Percentiles rank a stretch among this genome's conserved stretches.
These are phyloP conservation scores for Hypoxylon sp. DNA, from an alignment of 2,329 filamentous ascomycete genomes.

Conservation along the genomic window DNA sequence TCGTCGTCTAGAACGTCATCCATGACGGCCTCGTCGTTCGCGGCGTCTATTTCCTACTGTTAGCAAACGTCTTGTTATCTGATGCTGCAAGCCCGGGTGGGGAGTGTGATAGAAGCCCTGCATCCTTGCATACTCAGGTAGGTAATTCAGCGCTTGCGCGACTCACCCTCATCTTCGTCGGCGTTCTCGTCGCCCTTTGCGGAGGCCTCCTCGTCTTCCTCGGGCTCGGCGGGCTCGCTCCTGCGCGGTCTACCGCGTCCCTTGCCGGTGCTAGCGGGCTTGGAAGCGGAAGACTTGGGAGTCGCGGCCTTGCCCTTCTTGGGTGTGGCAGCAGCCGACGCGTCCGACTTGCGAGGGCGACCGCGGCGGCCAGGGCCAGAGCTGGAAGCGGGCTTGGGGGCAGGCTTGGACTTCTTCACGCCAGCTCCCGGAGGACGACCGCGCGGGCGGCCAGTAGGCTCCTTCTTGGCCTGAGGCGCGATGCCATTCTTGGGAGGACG, in stretches of 20 bases:
- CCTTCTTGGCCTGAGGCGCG: constrained; percentile 44
- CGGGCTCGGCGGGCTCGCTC: constrained; percentile 38
- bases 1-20: constrained; percentile 36
- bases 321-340: constrained; percentile 34
- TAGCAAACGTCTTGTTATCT: constrained; percentile 1
- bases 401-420: constrained; percentile 40
- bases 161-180: constrained; percentile 37
- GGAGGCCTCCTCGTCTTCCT: constrained; percentile 41
- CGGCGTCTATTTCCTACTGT: constrained; percentile 6
- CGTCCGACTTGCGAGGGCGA: constrained; percentile 46
- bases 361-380: constrained; percentile 41
- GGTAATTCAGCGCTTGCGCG: background rate
- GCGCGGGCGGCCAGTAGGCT: constrained; percentile 55
- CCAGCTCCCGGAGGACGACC: constrained; percentile 56
- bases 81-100: background rate
- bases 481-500: constrained; percentile 52
- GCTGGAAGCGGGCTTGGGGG: constrained; percentile 22
- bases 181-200: constrained; percentile 33
- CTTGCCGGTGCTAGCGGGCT: constrained; percentile 37
- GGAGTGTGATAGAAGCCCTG: background rate
- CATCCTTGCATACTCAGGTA: background rate
- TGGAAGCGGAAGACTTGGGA: constrained; percentile 38
- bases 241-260: constrained; percentile 38
- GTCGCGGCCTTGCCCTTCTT: constrained; percentile 40
- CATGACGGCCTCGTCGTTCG: constrained; percentile 32